A percentile compares a stretch with the other conserved stretches of the same genome.
Evolutionary conservation across 2,329 filamentous ascomycete genomes (phyloP).

Genomic region (Emmonsia crescens): DNA sequence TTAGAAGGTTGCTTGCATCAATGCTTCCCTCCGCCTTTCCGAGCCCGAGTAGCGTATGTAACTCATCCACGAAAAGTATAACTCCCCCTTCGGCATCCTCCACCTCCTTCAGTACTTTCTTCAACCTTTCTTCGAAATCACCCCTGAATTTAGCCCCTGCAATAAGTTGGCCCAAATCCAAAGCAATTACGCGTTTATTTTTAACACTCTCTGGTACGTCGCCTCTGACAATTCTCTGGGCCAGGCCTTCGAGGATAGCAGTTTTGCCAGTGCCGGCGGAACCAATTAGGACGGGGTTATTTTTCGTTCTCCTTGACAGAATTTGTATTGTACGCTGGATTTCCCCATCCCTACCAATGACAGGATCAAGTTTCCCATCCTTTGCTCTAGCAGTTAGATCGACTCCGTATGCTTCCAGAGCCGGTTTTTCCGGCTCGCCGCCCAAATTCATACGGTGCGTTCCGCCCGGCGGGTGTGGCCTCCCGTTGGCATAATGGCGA

Average conservation of each 20-base stretch:
- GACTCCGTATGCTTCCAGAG: constrained; percentile 81
- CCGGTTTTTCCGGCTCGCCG: constrained; percentile 65
- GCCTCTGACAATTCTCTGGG: constrained; percentile 77
- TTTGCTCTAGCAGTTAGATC: constrained; percentile 78
- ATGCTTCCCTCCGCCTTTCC: constrained; percentile 95
- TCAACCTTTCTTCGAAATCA: constrained; percentile 90
- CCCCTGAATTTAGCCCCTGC: constrained; percentile 92
- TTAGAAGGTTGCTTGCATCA: constrained; percentile 88
- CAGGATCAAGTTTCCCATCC: constrained; percentile 85
- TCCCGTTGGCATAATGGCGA: constrained; percentile 45
- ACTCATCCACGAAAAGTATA: constrained; percentile 89
- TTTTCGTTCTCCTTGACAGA: constrained; percentile 83
- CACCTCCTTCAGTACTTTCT: constrained; percentile 83
- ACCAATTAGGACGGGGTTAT: constrained; percentile 90
- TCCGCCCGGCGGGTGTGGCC: constrained; percentile 78
- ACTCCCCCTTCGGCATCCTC: constrained; percentile 79
- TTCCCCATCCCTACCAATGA: constrained; percentile 84
- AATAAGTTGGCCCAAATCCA: constrained; percentile 87
- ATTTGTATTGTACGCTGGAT: constrained; percentile 94
- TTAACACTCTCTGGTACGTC: constrained; percentile 95
- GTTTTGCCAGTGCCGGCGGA: constrained; percentile 89
- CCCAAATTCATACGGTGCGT: constrained; percentile 90
- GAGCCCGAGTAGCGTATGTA: constrained; percentile 81
- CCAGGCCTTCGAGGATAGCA: constrained; percentile 80
- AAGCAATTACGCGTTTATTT: constrained; percentile 75